Evolutionary conservation across 2,329 filamentous ascomycete genomes (phyloP).

Genomic region (Mollisia scopiformis): DNA sequence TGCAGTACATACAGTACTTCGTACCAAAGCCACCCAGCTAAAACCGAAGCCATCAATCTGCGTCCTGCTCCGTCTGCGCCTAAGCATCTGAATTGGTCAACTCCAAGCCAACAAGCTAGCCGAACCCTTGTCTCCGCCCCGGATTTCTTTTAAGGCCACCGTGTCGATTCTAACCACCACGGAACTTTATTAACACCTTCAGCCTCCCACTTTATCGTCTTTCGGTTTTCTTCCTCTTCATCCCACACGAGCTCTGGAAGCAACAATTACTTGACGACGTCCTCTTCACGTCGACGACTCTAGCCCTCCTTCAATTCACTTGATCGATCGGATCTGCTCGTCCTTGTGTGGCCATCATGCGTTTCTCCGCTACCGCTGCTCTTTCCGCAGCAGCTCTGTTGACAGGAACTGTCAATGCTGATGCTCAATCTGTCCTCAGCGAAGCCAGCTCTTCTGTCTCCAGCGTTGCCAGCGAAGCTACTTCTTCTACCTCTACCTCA

Average conservation of each 20-base stretch:
- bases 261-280: conserved; percentile 22
- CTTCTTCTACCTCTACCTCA: conserved; percentile 58
- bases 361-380: conserved; percentile 79
- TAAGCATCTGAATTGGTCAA: no score
- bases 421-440: conserved; percentile 59
- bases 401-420: conserved; percentile 70
- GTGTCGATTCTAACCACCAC: conserved; percentile 14
- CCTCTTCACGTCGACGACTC: conserved; percentile 28
- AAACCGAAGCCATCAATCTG: conserved; percentile 11
- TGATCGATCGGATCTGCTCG: conserved; percentile 26
- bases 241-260: conserved; percentile 33
- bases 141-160: conserved; percentile 16
- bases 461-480: conserved; percentile 40
- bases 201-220: conserved; percentile 16
- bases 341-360: conserved; percentile 62
- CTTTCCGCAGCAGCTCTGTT: conserved; percentile 75
- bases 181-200: conserved; percentile 14
- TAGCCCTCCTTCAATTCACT: conserved; percentile 22
- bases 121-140: not conserved
- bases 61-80: no score
- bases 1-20: no score
- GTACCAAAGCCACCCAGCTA: no score
- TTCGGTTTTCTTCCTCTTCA: conserved; percentile 13
- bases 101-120: not conserved
- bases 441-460: conserved; percentile 46